Evolutionary conservation across 768 basidiomycete species (phyloP), one percentile per base, ranked within the genome.

Genomic region (Hygrophorus pudorinus): DNA sequence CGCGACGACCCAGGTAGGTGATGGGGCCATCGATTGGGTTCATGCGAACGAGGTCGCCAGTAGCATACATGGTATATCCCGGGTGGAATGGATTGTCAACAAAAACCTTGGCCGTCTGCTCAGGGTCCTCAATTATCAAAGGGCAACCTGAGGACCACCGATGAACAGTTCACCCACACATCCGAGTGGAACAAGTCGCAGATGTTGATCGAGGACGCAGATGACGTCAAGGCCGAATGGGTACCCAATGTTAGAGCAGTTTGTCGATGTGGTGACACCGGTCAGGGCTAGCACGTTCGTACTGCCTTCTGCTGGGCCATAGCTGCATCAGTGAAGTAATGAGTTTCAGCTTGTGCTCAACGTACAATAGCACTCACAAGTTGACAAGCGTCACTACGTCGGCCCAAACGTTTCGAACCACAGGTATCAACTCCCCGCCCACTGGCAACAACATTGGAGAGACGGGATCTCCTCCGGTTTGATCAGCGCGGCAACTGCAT

Each of bases 341-440:
- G 13, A 14, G 38, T 14, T 40, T 5, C 10, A 20, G 24, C 38
- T 14, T 13, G 27, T 12, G 13, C 5, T 12, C 27, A 24, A 27
- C 18, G 11, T 20, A 40, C n/a, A 27, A 24, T 18, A 40, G 18
- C 20, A 7, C 38, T 40, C 14, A 40, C 38, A 9, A 16, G 20
- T 40, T 12, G 13, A 40, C 13, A 20, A 40, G 10, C 18, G 16
- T 40, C 13, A 40, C 38, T 8, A 24, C 24, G 7, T 40, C 20
- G 7, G 38, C 38, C 38, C 38, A 40, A 18, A 5, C 27, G 38
- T 40, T 40, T 16, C 38, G 38, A 40, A 40, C 38, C 13, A 20
- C 38, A 13, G 38, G 20, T 21, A 12, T 40, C 20, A 40, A 40
- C 20, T 40, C 38, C 11, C 38, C 38, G 24, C 38, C 38, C 38